Evolutionary conservation across 495 filamentous ascomycete genomes (phyloP), one percentile per base, ranked within the genome.

Genomic region (Jackrogersella minutella): DNA sequence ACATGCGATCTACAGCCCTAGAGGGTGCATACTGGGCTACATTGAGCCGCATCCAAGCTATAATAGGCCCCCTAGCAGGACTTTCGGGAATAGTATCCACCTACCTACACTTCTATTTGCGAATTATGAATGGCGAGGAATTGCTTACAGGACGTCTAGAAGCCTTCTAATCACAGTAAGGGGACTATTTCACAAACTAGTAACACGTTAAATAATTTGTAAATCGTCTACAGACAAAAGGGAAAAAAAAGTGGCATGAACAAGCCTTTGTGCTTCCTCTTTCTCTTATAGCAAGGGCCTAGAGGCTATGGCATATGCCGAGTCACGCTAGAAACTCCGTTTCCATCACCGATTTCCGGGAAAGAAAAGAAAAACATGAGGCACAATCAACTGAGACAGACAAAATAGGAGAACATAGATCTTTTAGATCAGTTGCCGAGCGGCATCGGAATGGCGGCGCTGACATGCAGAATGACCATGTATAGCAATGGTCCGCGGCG

Each of bases 1-100:
- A 26, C 33, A 59, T 55, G 36, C 62, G 53, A 58, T 59, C 31
- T 56, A 21, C 55, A 51, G 53, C 53, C 55, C 31, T 56, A 21
- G 50, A 51, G 14, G 49, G 26, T 46, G 43, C 41, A 51, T 56
- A 28, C 55, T 41, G 3, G 34, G 64, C 37, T 62, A 55, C 59
- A 36, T 50, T 59, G 66, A 69, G 66, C 66, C 66, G 66, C 66
- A 69, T 56, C 66, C 66, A 50, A 61, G 31, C 26, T n/a, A n/a
- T n/a, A n/a, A n/a, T n/a, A n/a, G n/a, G n/a, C n/a, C n/a, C 3
- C 34, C 36, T 57, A 60, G 41, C 33, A 43, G 13, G 41, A 37
- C 26, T 39, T 49, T 46, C 21, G 47, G 55, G 60, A 58, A 50
- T 44, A 26, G 41, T 34, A 7, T 17, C 24, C 28, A 56, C 39